phyloP scores from a whole-genome alignment of 352 stramenopile species.

The Globisporangium ultimum region DNA sequence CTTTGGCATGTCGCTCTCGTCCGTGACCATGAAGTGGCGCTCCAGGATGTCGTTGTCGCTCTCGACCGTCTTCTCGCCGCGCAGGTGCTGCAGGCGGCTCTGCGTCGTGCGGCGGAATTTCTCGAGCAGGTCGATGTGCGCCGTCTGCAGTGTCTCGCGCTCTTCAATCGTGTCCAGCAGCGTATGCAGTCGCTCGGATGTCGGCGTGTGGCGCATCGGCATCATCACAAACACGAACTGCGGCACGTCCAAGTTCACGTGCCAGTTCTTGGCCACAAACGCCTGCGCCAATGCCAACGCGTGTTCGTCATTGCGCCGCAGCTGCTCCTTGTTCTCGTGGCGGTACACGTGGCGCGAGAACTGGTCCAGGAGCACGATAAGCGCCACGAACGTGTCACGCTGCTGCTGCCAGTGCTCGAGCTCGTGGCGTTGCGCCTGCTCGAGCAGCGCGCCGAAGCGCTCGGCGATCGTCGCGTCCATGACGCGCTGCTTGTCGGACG shows the following conservation, averaged over 20 bases:
- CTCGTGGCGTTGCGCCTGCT: conserved; percentile 34
- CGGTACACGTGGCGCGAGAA: conserved; percentile 83
- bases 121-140: conserved; percentile 62
- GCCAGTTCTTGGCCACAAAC: conserved; percentile 44
- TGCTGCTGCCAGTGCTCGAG: conserved; percentile 43
- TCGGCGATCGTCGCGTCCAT: conserved; percentile 18
- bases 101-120: conserved; percentile 85
- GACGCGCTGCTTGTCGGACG: conserved; percentile 21
- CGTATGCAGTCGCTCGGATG: conserved; percentile 42
- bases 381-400: conserved; percentile 51
- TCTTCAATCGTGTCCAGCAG: conserved; percentile 54
- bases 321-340: conserved; percentile 19
- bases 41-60: conserved; percentile 62
- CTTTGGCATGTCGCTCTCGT: conserved; percentile 69
- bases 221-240: conserved; percentile 83
- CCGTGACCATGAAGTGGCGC: conserved; percentile 48
- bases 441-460: conserved; percentile 12
- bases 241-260: conserved; percentile 45
- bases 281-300: conserved; percentile 41
- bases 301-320: conserved; percentile 44
- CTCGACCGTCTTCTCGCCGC: conserved; percentile 19
- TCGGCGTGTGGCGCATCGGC: conserved; percentile 80
- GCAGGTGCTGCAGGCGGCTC: conserved; percentile 57
- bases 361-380: conserved; percentile 87
- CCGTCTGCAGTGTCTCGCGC: conserved; percentile 36